Percentiles rank a stretch among this genome's conserved stretches.
These are phyloP conservation scores for Fusarium abutilonis DNA, from an alignment of 2,329 filamentous ascomycete genomes.

Conservation along the genomic window DNA sequence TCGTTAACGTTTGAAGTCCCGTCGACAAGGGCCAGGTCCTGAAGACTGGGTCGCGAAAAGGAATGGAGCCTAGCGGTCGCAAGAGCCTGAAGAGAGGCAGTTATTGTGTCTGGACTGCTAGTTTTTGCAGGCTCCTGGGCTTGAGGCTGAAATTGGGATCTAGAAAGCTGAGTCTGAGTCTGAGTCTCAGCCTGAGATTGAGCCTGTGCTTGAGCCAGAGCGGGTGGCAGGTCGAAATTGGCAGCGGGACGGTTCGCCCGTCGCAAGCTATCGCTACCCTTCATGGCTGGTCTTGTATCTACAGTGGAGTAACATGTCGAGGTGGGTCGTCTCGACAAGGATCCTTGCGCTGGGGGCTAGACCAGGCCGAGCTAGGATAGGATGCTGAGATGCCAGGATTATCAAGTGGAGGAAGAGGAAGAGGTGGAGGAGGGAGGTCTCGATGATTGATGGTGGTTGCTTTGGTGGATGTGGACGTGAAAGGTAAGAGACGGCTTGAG, in stretches of 20 bases:
- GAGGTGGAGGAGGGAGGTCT: not conserved
- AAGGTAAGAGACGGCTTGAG: not conserved
- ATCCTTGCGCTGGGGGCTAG: constrained; percentile 26
- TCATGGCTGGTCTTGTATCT: constrained; percentile 42
- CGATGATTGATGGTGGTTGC: not conserved
- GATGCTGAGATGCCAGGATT: constrained; percentile 31
- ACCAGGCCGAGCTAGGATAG: constrained; percentile 20
- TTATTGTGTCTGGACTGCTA: constrained; percentile 9
- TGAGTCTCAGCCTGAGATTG: constrained; percentile 5
- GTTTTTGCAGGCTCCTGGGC: constrained; percentile 9
- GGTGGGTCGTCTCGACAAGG: constrained; percentile 41
- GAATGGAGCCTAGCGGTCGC: constrained; percentile 37
- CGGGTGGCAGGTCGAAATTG: constrained; percentile 41
- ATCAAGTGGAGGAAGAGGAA: constrained; percentile 13
- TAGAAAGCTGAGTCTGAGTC: too few relatives aligned
- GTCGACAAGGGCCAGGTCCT: constrained; percentile 34
- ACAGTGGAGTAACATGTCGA: constrained; percentile 45
- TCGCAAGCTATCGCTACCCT: constrained; percentile 43
- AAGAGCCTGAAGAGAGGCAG: constrained; percentile 27
- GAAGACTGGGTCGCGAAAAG: constrained; percentile 39
- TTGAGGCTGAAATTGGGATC: constrained; percentile 29
- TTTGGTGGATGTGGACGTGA: not conserved
- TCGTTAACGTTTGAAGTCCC: constrained; percentile 20
- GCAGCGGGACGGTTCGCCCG: constrained; percentile 37
- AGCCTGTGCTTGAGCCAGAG: constrained; percentile 19